Evolutionary conservation across 2,329 filamentous ascomycete genomes (phyloP).

Genomic region (Cladorrhinum sp.): DNA sequence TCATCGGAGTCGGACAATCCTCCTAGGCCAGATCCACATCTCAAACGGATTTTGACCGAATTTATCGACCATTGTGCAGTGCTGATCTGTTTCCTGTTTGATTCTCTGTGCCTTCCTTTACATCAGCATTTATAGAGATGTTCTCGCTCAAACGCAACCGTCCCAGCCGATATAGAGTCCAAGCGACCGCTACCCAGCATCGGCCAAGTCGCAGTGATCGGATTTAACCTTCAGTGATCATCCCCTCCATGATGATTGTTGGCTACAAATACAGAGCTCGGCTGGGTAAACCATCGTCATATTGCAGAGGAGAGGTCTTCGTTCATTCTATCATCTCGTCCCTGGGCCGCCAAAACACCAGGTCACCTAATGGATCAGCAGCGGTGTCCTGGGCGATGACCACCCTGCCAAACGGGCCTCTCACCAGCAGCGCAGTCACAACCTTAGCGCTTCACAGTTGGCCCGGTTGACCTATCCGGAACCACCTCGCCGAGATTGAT

Average conservation of each 20-base stretch:
- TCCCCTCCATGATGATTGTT: background rate
- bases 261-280: background rate
- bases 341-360: too few species aligned
- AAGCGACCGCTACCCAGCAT: background rate
- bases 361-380: too few species aligned
- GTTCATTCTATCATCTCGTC: background rate
- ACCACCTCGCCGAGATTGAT: background rate
- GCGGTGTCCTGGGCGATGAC: too few species aligned
- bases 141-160: background rate
- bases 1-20: conserved; percentile 18
- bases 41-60: background rate
- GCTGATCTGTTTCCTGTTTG: background rate
- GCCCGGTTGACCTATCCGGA: background rate
- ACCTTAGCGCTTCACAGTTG: background rate
- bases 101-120: background rate
- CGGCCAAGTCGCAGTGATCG: background rate
- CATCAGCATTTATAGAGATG: background rate
- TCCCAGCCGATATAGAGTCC: background rate
- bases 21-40: conserved; percentile 3
- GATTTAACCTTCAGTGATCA: background rate
- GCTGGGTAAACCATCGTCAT: background rate
- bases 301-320: too few species aligned
- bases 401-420: too few species aligned
- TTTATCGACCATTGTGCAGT: background rate
- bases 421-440: too few species aligned